Evolutionary conservation across 1,139 yeast species (phyloP).

Genomic region (Pichia sorboxylosa): DNA sequence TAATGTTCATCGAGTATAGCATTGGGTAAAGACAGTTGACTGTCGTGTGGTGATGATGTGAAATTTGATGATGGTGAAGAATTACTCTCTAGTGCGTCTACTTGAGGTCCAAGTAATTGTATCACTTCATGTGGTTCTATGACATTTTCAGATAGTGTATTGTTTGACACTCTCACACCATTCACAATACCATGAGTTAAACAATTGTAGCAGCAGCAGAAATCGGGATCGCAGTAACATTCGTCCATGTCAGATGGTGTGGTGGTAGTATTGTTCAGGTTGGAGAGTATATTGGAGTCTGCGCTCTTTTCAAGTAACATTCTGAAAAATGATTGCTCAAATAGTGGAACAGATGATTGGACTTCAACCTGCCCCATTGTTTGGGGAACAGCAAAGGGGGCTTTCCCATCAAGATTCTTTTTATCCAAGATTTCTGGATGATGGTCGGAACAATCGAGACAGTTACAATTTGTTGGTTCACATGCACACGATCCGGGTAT

Average conservation of each 20-base stretch:
- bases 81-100: no score
- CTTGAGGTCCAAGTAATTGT: no score
- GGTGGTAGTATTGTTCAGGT: neutral
- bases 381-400: slow-evolving; percentile 2
- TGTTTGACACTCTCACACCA: no score
- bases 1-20: no score
- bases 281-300: no score
- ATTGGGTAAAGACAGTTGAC: no score
- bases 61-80: no score
- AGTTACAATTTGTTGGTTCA: slow-evolving; percentile 32
- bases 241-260: slow-evolving; percentile 11
- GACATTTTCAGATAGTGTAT: no score
- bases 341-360: slow-evolving; percentile 10
- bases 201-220: slow-evolving; percentile 43
- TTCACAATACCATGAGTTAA: slow-evolving; percentile 43
- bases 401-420: no score
- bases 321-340: slow-evolving; percentile 11
- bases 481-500: slow-evolving; percentile 42
- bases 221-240: slow-evolving; percentile 35
- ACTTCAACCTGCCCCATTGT: slow-evolving; percentile 13
- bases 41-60: no score
- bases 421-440: no score
- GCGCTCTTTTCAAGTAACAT: neutral
- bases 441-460: slow-evolving; percentile 39
- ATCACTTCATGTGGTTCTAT: no score